These are phyloP conservation scores for Syncephalastrum racemosum DNA, from an alignment of 371 early-diverging fungal genomes.

Conservation along the genomic window DNA sequence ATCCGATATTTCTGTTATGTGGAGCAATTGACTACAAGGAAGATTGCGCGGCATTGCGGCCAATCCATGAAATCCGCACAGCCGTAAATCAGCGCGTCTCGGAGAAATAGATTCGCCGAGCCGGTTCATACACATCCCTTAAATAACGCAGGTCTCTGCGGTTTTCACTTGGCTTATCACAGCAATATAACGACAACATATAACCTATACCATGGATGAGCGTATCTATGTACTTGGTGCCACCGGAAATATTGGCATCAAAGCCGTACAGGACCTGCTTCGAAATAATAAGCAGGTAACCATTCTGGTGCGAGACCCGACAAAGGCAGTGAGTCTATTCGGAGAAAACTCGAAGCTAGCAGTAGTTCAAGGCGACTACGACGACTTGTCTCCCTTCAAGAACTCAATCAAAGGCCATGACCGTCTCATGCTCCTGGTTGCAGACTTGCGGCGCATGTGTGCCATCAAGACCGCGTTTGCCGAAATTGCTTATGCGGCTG, in stretches of 20 bases:
- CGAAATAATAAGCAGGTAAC: conserved; percentile 16
- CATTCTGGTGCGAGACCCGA: conserved; percentile 22
- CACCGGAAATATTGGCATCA: conserved; percentile 32
- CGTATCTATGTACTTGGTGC: conserved; percentile 30
- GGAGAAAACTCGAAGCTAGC: neutral
- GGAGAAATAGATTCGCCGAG: too few relatives aligned
- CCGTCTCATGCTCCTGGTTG: conserved; percentile 23
- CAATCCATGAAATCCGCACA: too few relatives aligned
- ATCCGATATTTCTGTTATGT: too few relatives aligned
- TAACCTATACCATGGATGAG: conserved; percentile 3
- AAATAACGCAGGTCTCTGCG: too few relatives aligned
- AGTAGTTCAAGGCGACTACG: conserved; percentile 27
- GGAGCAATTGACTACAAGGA: too few relatives aligned
- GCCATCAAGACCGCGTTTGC: conserved; percentile 16
- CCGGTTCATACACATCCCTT: too few relatives aligned
- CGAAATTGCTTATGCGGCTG: conserved; percentile 23
- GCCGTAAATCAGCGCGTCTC: too few relatives aligned
- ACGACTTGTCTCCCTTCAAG: conserved; percentile 13
- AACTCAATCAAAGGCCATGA: conserved; percentile 25
- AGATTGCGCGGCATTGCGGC: too few relatives aligned
- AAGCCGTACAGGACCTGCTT: conserved; percentile 15
- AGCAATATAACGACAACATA: too few relatives aligned
- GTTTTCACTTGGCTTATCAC: too few relatives aligned
- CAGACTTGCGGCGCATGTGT: conserved; percentile 12
- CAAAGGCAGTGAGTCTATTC: conserved; percentile 15